These are phyloP conservation scores for Raphanus hybrid DNA, from an alignment of 441 rosid species.

Conservation along the genomic window DNA sequence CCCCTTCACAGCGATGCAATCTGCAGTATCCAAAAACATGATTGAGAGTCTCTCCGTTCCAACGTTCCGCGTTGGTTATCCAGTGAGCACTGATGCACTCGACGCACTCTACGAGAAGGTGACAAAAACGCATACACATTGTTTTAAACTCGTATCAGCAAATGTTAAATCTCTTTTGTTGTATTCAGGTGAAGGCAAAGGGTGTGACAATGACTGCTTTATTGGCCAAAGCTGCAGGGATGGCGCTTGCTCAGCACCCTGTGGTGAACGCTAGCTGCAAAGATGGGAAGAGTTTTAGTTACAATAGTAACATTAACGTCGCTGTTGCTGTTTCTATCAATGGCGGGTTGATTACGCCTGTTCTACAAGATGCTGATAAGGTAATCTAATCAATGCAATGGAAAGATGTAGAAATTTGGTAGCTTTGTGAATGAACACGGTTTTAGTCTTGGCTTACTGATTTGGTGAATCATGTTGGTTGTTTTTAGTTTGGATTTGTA, in stretches of 20 bases:
- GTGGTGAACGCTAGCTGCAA: conserved; percentile 91
- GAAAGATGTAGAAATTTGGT: conserved; percentile 15
- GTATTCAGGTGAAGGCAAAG: conserved; percentile 79
- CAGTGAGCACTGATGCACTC: conserved; percentile 79
- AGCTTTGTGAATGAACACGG: conserved; percentile 27
- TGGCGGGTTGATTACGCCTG: conserved; percentile 98
- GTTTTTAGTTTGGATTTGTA: conserved; percentile 82
- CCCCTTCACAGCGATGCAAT: conserved; percentile 92
- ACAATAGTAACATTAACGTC: conserved; percentile 75
- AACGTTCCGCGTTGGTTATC: conserved; percentile 92
- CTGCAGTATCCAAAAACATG: conserved; percentile 91
- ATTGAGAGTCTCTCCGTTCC: conserved; percentile 87
- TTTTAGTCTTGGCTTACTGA: neutral
- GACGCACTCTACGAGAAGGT: conserved; percentile 90
- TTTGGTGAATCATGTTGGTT: conserved; percentile 21
- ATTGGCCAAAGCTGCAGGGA: conserved; percentile 92
- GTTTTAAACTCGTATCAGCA: conserved; percentile 5
- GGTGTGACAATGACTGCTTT: conserved; percentile 97
- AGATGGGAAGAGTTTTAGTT: conserved; percentile 87
- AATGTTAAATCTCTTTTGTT: neutral
- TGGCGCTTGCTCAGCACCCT: conserved; percentile 91
- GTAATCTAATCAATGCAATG: conserved; percentile 47
- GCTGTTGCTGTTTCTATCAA: conserved; percentile 96
- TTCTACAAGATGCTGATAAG: conserved; percentile 96
- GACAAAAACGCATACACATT: neutral